A percentile compares a stretch with the other conserved stretches of the same genome.
phyloP scores from a whole-genome alignment of 208 protist species.

The Crithidia fasciculata region DNA sequence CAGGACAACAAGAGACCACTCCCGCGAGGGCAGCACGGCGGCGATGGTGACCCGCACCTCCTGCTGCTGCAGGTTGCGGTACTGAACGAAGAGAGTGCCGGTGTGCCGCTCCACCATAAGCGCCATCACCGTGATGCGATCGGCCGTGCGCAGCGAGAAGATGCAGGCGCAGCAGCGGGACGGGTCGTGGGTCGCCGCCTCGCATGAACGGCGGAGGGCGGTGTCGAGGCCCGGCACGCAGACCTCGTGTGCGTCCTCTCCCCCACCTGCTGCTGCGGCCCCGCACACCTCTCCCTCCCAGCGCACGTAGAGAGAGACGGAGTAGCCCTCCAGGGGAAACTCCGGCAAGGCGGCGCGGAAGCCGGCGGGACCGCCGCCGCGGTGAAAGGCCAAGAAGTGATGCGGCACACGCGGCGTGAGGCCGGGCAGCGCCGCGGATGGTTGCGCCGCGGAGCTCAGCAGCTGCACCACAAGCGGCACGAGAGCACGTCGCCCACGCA shows the following conservation, averaged over 20 bases:
- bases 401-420: conserved; percentile 4
- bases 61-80: conserved; percentile 37
- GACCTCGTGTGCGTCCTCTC: background rate
- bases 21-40: conserved; percentile 23
- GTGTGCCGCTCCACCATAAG: conserved; percentile 34
- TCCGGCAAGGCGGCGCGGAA: conserved; percentile 59
- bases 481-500: conserved; percentile 40
- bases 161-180: conserved; percentile 19
- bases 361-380: conserved; percentile 48
- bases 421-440: background rate
- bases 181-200: background rate
- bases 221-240: background rate
- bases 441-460: conserved; percentile 48
- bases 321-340: conserved; percentile 77
- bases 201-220: background rate
- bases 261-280: conserved; percentile 1
- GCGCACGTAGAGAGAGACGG: conserved; percentile 71
- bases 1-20: conserved; percentile 29
- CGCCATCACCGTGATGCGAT: conserved; percentile 33
- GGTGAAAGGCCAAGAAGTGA: conserved; percentile 41
- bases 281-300: conserved; percentile 35
- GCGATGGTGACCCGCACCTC: conserved; percentile 26
- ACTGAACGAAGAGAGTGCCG: conserved; percentile 33
- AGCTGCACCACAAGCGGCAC: conserved; percentile 62
- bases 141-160: conserved; percentile 34